These are phyloP conservation scores for Hysterangium stoloniferum DNA, from an alignment of 768 basidiomycete genomes.

Conservation along the genomic window DNA sequence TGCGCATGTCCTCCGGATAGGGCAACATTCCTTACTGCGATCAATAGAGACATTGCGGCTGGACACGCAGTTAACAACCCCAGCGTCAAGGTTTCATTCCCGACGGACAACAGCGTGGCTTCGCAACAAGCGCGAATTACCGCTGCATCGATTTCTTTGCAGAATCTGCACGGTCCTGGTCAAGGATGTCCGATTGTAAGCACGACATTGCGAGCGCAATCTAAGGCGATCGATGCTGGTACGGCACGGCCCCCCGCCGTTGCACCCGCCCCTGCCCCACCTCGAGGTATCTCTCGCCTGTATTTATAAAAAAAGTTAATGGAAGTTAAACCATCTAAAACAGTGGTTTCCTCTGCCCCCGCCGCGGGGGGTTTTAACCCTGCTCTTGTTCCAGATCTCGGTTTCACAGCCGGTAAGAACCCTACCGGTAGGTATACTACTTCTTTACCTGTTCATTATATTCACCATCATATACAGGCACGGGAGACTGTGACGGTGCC, in stretches of 20 bases:
- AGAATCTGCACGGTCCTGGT: conserved; percentile 64
- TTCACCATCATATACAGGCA: conserved; percentile 17
- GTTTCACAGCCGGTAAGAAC: conserved; percentile 47
- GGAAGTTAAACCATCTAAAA: not conserved
- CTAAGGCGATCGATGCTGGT: conserved; percentile 14
- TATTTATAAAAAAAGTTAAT: not conserved
- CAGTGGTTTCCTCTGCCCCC: not conserved
- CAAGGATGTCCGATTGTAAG: conserved; percentile 59
- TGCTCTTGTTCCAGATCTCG: conserved; percentile 49
- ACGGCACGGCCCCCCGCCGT: not conserved
- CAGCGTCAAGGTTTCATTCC: conserved; percentile 49
- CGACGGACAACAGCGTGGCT: conserved; percentile 44
- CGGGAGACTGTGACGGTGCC: conserved; percentile 32
- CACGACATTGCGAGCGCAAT: conserved; percentile 47
- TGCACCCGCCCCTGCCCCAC: not conserved
- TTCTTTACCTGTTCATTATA: not conserved
- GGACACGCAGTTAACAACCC: conserved; percentile 64
- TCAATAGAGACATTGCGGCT: conserved; percentile 50
- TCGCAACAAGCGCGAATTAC: conserved; percentile 51
- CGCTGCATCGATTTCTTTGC: conserved; percentile 57
- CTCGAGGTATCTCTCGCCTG: not conserved
- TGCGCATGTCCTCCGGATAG: conserved; percentile 52
- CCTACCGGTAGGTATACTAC: conserved; percentile 43
- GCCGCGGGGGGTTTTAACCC: not conserved
- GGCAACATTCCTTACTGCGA: not conserved